Evolutionary conservation across 2,329 filamentous ascomycete genomes (phyloP), one percentile per base, ranked within the genome.

Genomic region (Albophoma yamanashiensis): DNA sequence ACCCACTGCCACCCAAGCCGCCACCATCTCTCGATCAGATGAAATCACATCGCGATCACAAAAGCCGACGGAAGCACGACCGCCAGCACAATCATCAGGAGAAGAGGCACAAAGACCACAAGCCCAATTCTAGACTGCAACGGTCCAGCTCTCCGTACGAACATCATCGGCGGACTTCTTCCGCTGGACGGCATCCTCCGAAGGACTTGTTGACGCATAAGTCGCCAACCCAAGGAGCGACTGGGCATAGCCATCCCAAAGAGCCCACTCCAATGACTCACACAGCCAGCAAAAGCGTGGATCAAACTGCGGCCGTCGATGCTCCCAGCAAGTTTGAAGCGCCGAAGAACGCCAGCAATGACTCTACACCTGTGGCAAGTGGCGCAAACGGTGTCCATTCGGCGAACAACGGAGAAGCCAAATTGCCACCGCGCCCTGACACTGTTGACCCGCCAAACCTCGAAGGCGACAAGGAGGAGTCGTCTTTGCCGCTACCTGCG

Each of bases 1-100:
- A 68, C 36, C 66, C 70, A 8, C 67, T 73, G 9, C 71, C 71
- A 7, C 70, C 71, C 6, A 73, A 70, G 55, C 71, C 71, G 3
- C 71, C 64, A 22, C 67, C 67, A 57, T 68, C 64, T 36, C 66
- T 66, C 39, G 66, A 69, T 43, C 67, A 69, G 55, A 60, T 66
- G 15, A 67, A 71, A 14, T 60, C 67, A 25, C 63, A 66, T 47
- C 68, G 67, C 14, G 71, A 72, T 27, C 64, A 69, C 56, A 66
- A 68, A 20, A 68, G 69, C 47, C 73, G 67, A 55, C 69, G 69
- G 25, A 70, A 67, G 50, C 65, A 68, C 56, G 72, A 75, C 31
- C 68, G 70, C 11, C 68, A 73, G 15, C 65, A 66, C 53, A 70
- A 67, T 25, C 67, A 69, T 42, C 67, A 63, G 43, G 61, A 72